phyloP scores from a whole-genome alignment of 2,329 filamentous ascomycete genomes.

The Akanthomyces uredinophilus region DNA sequence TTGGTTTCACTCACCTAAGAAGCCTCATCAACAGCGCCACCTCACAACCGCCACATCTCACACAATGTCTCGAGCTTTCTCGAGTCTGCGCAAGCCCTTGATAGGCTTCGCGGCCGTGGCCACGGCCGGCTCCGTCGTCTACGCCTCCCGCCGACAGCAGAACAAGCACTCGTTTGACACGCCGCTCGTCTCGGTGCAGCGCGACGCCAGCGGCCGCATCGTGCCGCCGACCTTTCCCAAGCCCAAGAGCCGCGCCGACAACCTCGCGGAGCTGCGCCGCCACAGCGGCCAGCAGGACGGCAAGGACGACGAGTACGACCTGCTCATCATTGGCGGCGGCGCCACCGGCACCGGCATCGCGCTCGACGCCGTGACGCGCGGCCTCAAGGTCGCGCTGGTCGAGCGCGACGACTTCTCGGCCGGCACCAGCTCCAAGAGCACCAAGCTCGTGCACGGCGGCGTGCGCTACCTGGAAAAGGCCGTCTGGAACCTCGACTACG shows the following conservation, averaged over 20 bases:
- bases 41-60: not conserved
- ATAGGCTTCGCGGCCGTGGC: slow-evolving; percentile 27
- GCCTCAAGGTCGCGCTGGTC: slow-evolving; percentile 73
- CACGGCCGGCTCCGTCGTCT: slow-evolving; percentile 27
- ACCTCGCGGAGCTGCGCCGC: slow-evolving; percentile 36
- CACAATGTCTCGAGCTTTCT: slow-evolving; percentile 32
- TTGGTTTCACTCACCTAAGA: not conserved
- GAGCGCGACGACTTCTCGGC: slow-evolving; percentile 79
- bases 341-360: slow-evolving; percentile 78
- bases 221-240: slow-evolving; percentile 33
- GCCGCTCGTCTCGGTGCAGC: slow-evolving; percentile 30
- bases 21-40: not conserved
- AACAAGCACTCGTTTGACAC: slow-evolving; percentile 28
- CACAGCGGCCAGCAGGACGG: slow-evolving; percentile 28
- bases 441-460: slow-evolving; percentile 79
- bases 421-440: slow-evolving; percentile 81
- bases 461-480: slow-evolving; percentile 84
- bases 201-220: slow-evolving; percentile 33
- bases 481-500: slow-evolving; percentile 79
- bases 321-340: slow-evolving; percentile 73
- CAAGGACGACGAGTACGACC: slow-evolving; percentile 63
- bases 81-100: slow-evolving; percentile 31
- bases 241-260: slow-evolving; percentile 31
- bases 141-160: slow-evolving; percentile 22
- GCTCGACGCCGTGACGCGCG: slow-evolving; percentile 72